These are phyloP conservation scores for Hypsizygus marmoreus DNA, from an alignment of 768 basidiomycete genomes.

Conservation along the genomic window DNA sequence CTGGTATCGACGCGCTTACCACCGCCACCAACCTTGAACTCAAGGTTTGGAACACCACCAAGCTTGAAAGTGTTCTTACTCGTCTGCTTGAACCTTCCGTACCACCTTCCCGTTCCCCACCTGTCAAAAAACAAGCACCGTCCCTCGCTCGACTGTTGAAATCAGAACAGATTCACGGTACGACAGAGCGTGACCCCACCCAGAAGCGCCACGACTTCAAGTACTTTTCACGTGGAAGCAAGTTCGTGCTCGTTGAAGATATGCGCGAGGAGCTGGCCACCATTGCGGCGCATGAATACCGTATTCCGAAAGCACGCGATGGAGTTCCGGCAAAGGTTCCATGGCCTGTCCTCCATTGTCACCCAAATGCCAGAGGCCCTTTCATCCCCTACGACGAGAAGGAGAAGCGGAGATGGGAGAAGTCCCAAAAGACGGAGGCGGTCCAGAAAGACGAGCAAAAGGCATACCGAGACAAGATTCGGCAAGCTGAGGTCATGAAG, in stretches of 20 bases:
- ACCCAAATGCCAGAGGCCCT: slow-evolving; percentile 71
- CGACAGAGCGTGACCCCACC: slow-evolving; percentile 88
- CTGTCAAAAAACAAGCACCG: slow-evolving; percentile 37
- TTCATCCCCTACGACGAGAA: slow-evolving; percentile 76
- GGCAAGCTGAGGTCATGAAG: slow-evolving; percentile 36
- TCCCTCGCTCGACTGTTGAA: slow-evolving; percentile 67
- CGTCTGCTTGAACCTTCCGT: slow-evolving; percentile 52
- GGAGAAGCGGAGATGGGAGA: slow-evolving; percentile 70
- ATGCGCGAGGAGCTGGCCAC: slow-evolving; percentile 81
- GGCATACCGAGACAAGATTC: slow-evolving; percentile 32
- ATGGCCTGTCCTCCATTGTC: slow-evolving; percentile 86
- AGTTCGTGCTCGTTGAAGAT: slow-evolving; percentile 92
- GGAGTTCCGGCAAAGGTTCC: slow-evolving; percentile 49
- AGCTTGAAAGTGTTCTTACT: slow-evolving; percentile 71
- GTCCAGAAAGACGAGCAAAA: slow-evolving; percentile 43
- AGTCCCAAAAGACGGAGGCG: slow-evolving; percentile 47
- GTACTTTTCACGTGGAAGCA: slow-evolving; percentile 77
- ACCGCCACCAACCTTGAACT: slow-evolving; percentile 73
- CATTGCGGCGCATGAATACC: slow-evolving; percentile 83
- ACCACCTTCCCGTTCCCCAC: slow-evolving; percentile 31
- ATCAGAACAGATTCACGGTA: slow-evolving; percentile 84
- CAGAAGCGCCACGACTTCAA: slow-evolving; percentile 85
- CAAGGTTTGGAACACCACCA: slow-evolving; percentile 84
- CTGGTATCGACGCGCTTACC: slow-evolving; percentile 50
- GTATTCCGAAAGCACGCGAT: slow-evolving; percentile 51